Evolutionary conservation across 768 basidiomycete genomes (phyloP).

Genomic region (Agrocybe praecox): DNA sequence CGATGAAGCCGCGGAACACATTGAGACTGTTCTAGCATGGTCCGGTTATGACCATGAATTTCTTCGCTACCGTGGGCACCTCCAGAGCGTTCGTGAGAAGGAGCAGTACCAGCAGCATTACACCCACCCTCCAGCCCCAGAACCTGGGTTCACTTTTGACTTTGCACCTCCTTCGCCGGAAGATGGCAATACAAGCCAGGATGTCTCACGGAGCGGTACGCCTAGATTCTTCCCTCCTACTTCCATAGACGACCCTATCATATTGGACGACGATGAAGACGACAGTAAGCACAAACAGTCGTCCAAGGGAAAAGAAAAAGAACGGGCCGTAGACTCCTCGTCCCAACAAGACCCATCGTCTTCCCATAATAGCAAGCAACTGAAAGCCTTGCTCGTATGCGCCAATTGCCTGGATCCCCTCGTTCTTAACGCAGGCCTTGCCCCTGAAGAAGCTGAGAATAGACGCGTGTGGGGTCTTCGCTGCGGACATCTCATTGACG

Average conservation of each 20-base stretch:
- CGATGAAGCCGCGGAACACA: not conserved
- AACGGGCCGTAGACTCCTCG: not conserved
- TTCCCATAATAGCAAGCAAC: slow-evolving; percentile 12
- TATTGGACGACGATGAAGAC: slow-evolving; percentile 48
- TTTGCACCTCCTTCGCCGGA: slow-evolving; percentile 50
- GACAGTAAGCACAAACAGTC: not conserved
- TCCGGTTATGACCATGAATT: not conserved
- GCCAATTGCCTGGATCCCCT: slow-evolving; percentile 69
- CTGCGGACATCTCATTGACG: slow-evolving; percentile 81
- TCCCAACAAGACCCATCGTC: not conserved
- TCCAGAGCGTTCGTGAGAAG: slow-evolving; percentile 12
- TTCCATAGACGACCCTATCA: slow-evolving; percentile 41
- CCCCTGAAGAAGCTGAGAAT: slow-evolving; percentile 42
- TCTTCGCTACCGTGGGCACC: not conserved
- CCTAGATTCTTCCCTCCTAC: slow-evolving; percentile 27
- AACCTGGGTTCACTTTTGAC: slow-evolving; percentile 69
- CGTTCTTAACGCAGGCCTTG: slow-evolving; percentile 52
- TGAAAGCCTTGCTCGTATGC: slow-evolving; percentile 59
- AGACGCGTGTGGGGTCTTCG: slow-evolving; percentile 70
- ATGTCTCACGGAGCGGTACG: slow-evolving; percentile 3
- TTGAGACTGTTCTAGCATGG: not conserved
- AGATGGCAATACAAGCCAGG: slow-evolving; percentile 12
- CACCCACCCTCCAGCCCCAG: slow-evolving; percentile 61
- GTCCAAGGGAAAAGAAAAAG: not conserved
- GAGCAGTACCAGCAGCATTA: slow-evolving; percentile 58